Percentiles rank a stretch among this genome's conserved stretches.
Conservation (phyloP, 2,329 filamentous ascomycete genomes). For the Lojkania enalia region DNA sequence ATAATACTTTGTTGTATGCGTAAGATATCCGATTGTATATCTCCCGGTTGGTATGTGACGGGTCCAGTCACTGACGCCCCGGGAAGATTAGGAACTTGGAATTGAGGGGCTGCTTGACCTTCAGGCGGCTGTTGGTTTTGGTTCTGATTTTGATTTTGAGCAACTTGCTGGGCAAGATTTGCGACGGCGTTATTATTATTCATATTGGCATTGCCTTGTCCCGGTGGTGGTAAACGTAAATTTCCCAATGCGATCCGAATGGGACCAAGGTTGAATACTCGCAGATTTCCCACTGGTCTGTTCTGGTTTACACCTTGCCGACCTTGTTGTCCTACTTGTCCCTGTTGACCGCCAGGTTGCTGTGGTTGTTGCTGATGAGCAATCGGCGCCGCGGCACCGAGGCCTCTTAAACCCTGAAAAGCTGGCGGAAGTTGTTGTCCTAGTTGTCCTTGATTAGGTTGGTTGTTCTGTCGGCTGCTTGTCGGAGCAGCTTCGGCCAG, state of each 20-base stretch:
- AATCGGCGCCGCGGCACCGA: not conserved
- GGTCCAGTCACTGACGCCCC: constrained; percentile 23
- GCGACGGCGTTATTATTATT: constrained; percentile 15
- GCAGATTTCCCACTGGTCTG: constrained; percentile 35
- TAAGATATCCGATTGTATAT: constrained; percentile 42
- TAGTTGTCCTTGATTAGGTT: constrained; percentile 15
- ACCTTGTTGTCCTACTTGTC: constrained; percentile 13
- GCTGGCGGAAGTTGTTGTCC: constrained; percentile 22
- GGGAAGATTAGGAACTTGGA: constrained; percentile 12
- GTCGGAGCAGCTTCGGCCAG: constrained; percentile 48
- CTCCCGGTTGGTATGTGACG: constrained; percentile 32
- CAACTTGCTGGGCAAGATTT: constrained; percentile 28
- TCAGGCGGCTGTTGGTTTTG: constrained; percentile 19
- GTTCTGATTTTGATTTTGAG: constrained; percentile 22
- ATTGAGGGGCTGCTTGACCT: constrained; percentile 12
- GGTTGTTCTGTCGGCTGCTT: constrained; percentile 32
- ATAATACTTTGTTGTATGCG: constrained; percentile 44
- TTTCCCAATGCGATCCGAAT: constrained; percentile 41
- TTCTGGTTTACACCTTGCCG: constrained; percentile 26
- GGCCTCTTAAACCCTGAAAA: constrained; percentile 2
- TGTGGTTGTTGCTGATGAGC: constrained; percentile 12
- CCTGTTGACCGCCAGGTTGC: constrained; percentile 13
- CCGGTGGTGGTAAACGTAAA: constrained; percentile 33
- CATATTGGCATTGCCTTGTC: constrained; percentile 25
- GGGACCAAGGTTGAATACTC: constrained; percentile 43